Percentiles rank a stretch among this genome's conserved stretches.
These are phyloP conservation scores for Leccinum obscurum DNA, from an alignment of 768 basidiomycete genomes.

Conservation along the genomic window DNA sequence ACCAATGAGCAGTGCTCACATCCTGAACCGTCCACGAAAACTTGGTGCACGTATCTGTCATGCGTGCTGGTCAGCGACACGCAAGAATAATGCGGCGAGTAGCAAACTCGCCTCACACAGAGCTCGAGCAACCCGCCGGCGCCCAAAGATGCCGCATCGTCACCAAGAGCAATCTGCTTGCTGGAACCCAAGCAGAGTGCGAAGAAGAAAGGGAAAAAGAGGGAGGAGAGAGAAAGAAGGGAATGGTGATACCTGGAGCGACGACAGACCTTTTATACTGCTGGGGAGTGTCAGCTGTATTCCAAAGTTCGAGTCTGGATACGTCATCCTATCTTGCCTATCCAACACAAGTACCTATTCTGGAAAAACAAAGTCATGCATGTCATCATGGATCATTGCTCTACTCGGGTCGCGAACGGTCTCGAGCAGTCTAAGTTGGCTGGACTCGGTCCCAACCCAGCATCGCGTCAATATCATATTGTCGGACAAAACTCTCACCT, in stretches of 20 bases:
- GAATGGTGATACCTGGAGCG: neutral
- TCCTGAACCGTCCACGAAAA: slow-evolving; percentile 50
- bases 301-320: neutral
- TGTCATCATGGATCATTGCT: neutral
- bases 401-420: too few species aligned
- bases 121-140: neutral
- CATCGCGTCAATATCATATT: neutral
- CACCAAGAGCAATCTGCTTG: neutral
- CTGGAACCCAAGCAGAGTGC: neutral
- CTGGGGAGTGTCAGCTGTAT: neutral
- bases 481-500: neutral
- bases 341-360: neutral
- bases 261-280: neutral
- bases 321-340: neutral
- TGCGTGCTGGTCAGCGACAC: neutral
- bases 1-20: slow-evolving; percentile 31
- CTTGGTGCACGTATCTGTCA: neutral
- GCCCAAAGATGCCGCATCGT: neutral
- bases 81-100: neutral
- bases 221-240: neutral
- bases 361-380: neutral
- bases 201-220: neutral
- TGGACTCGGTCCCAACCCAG: neutral
- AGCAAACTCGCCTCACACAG: neutral
- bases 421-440: too few species aligned